Evolutionary conservation across 305 asterid genomes (phyloP), one percentile per base, ranked within the genome.

Genomic region (Ilex paraguariensis): DNA sequence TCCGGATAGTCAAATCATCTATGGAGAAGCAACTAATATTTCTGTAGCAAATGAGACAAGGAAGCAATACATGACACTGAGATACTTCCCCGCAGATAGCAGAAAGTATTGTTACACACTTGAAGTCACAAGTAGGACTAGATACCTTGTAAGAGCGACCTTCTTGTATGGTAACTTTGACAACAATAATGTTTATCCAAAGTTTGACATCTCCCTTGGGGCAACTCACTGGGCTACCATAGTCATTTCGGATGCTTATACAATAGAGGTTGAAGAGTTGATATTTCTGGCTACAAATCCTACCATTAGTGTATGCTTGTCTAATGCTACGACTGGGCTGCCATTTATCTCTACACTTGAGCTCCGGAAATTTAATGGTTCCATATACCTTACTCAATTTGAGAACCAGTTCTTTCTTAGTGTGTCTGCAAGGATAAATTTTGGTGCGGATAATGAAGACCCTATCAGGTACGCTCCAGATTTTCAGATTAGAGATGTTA

Each of bases 311-410:
- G 70, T 93, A 68, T 93, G 99, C 65, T 80, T 93, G 79, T 93
- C 99, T 40, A 93, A 93, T 79, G 97, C 99, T 50, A 87, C 96
- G n/a, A 93, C 97, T 3, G 97, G 97, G 56, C 84, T 61, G 75
- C 97, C 96, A 32, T 93, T 93, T 72, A 87, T 93, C 75, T 93
- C 99, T 2, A 90, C 99, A 42, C 95, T 93, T 58, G 99, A 93
- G 87, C 95, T 93, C 55, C 84, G 99, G 8, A 90, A 83, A 36
- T 90, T 93, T 76, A 93, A 90, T 72, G 95, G 96, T 44, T 90
- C 99, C 21, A 77, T 83, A 36, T 93, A 93, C 69, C 64, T 77
- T 64, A 80, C 82, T 54, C 64, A 66, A 54, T 82, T 28, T 40
- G 99, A 93, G 78, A 87, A 87, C 61, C 86, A 83, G 59, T 90